phyloP scores from a whole-genome alignment of 352 stramenopile species.

The Globisporangium camurandrum region DNA sequence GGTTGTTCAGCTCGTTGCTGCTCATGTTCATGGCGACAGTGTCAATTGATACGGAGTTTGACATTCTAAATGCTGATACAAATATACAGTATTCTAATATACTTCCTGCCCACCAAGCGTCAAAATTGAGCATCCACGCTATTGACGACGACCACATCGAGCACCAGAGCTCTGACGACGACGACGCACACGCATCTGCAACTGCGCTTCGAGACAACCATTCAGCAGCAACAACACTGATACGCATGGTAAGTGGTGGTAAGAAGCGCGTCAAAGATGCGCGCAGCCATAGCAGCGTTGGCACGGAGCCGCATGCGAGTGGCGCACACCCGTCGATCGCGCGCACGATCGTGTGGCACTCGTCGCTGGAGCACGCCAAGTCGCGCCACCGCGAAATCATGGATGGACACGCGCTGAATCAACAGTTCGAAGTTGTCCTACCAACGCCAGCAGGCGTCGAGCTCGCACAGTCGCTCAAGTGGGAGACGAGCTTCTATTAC shows the following conservation, averaged over 20 bases:
- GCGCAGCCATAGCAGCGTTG: slow-evolving; percentile 9
- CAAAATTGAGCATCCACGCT: too few relatives aligned
- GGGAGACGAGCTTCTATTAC: slow-evolving; percentile 82
- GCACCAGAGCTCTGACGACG: too few relatives aligned
- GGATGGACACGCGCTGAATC: slow-evolving; percentile 39
- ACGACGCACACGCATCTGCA: too few relatives aligned
- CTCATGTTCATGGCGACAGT: too few relatives aligned
- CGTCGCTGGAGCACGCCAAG: slow-evolving; percentile 24
- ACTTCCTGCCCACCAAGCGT: too few relatives aligned
- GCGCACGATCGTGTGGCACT: slow-evolving; percentile 62
- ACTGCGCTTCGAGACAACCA: too few relatives aligned
- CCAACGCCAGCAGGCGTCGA: slow-evolving; percentile 21
- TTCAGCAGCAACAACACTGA: background rate
- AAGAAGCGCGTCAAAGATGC: slow-evolving; percentile 30
- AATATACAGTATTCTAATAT: too few relatives aligned
- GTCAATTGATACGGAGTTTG: too few relatives aligned
- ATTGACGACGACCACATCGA: too few relatives aligned
- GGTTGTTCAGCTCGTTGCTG: too few relatives aligned
- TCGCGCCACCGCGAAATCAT: slow-evolving; percentile 46
- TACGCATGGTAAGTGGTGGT: slow-evolving; percentile 61
- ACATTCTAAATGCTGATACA: too few relatives aligned
- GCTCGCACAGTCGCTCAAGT: slow-evolving; percentile 47
- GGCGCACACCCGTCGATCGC: slow-evolving; percentile 17
- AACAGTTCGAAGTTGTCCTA: slow-evolving; percentile 69
- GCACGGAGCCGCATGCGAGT: slow-evolving; percentile 2